These are phyloP conservation scores for Lupinus albus DNA, from an alignment of 306 rosid species.

Conservation along the genomic window DNA sequence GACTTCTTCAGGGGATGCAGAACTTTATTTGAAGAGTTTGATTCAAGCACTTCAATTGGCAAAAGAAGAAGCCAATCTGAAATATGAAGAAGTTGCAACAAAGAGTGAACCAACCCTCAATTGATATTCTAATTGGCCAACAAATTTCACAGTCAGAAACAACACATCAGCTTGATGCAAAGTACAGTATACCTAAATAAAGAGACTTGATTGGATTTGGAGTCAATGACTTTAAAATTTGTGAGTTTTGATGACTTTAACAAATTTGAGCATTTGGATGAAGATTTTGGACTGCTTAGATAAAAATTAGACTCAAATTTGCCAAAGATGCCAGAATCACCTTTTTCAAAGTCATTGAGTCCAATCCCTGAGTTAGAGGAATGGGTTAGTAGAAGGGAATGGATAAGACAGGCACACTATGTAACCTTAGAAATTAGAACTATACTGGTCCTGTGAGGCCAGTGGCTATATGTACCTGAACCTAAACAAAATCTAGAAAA, in stretches of 20 bases:
- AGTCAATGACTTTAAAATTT: no score
- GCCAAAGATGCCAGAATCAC: no score
- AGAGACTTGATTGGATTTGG: no score
- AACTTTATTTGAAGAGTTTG: slow-evolving; percentile 44
- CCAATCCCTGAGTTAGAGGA: no score
- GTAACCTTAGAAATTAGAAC: slow-evolving; percentile 16
- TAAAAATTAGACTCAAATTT: no score
- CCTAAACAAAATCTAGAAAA: no score
- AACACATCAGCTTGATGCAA: slow-evolving; percentile 27
- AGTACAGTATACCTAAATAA: slow-evolving; percentile 16
- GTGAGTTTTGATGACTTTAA: no score
- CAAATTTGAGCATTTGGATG: no score
- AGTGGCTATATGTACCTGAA: slow-evolving; percentile 7
- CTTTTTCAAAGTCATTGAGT: no score
- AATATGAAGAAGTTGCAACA: slow-evolving; percentile 41
- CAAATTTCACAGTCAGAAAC: slow-evolving; percentile 3
- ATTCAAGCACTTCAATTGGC: slow-evolving; percentile 58
- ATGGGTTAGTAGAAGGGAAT: no score
- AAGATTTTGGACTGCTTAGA: no score
- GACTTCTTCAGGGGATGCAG: slow-evolving; percentile 40
- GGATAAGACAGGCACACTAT: not conserved
- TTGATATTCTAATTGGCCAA: slow-evolving; percentile 27
- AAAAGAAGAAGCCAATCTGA: slow-evolving; percentile 44
- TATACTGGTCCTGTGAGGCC: not conserved
- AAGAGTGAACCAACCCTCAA: slow-evolving; percentile 17